phyloP scores from a whole-genome alignment of 1,139 yeast genomes.

The Entelexis sorbosivorans region DNA sequence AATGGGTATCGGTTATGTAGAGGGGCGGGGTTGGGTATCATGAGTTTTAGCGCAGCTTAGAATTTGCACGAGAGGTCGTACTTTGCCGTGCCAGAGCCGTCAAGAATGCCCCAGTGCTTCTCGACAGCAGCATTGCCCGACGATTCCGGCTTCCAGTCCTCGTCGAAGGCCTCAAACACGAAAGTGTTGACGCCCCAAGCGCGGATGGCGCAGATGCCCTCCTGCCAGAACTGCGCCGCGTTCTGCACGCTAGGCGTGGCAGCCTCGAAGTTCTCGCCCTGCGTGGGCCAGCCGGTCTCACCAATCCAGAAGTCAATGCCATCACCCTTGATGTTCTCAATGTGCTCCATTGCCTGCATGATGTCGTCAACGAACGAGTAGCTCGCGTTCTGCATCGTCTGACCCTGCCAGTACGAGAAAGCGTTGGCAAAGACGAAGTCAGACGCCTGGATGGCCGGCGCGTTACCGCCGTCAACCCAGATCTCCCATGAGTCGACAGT shows the following conservation, averaged over 20 bases:
- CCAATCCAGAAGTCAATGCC: constrained; percentile 89
- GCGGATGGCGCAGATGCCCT: constrained; percentile 83
- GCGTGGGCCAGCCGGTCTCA: constrained; percentile 97
- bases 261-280: constrained; percentile 55
- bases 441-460: constrained; percentile 62
- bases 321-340: constrained; percentile 78
- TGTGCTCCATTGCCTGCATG: constrained; percentile 85
- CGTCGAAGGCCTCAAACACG: constrained; percentile 90
- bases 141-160: constrained; percentile 88
- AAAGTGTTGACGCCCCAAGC: constrained; percentile 91
- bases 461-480: constrained; percentile 63
- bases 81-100: constrained; percentile 36
- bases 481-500: constrained; percentile 94
- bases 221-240: constrained; percentile 72
- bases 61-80: constrained; percentile 26
- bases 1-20: neutral
- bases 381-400: constrained; percentile 60
- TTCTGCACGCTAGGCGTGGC: constrained; percentile 52
- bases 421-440: constrained; percentile 87
- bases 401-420: constrained; percentile 98
- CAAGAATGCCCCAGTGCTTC: constrained; percentile 84
- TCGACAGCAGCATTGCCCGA: constrained; percentile 67
- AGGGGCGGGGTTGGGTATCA: neutral
- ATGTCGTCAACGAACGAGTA: constrained; percentile 90
- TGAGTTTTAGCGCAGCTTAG: neutral